Percentiles rank a stretch among this genome's conserved stretches.
Conservation (phyloP, 352 stramenopile species). For the Phytophthora macrochlamydospora region DNA sequence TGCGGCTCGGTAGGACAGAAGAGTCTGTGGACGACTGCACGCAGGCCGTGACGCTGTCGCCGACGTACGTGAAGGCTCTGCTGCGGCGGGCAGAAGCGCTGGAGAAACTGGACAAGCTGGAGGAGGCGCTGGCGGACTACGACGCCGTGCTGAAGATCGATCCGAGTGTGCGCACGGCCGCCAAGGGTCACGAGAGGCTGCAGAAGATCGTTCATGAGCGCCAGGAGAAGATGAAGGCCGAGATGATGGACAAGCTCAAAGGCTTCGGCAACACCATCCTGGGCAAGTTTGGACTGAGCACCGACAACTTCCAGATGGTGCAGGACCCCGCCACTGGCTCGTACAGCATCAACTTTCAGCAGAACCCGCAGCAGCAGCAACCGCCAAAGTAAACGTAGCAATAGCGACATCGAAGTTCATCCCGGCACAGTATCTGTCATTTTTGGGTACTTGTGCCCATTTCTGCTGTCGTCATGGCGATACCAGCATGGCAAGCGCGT, state of each 20-base stretch:
- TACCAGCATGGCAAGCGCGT: slow-evolving; percentile 12
- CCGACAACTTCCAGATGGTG: slow-evolving; percentile 99
- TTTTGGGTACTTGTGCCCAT: no score
- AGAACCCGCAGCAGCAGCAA: slow-evolving; percentile 40
- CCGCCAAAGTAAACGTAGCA: slow-evolving; percentile 18
- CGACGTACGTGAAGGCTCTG: slow-evolving; percentile 96
- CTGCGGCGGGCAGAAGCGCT: slow-evolving; percentile 91
- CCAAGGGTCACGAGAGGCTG: slow-evolving; percentile 73
- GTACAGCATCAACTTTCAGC: slow-evolving; percentile 97
- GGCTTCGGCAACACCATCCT: slow-evolving; percentile 99
- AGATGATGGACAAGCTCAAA: slow-evolving; percentile 98
- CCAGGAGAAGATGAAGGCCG: slow-evolving; percentile 98
- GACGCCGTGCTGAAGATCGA: slow-evolving; percentile 94
- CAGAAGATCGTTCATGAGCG: slow-evolving; percentile 92
- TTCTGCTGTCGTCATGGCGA: background rate
- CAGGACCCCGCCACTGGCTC: slow-evolving; percentile 97
- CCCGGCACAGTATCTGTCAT: no score
- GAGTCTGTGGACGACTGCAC: slow-evolving; percentile 95
- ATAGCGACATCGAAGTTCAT: background rate
- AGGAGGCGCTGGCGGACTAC: slow-evolving; percentile 92
- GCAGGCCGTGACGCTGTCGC: slow-evolving; percentile 93
- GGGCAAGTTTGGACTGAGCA: slow-evolving; percentile 98
- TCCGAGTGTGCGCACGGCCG: slow-evolving; percentile 63
- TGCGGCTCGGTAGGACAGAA: slow-evolving; percentile 72
- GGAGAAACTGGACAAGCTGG: slow-evolving; percentile 93